Conservation (phyloP, 2,329 filamentous ascomycete species). For the Aspergillus novoparasiticus region DNA sequence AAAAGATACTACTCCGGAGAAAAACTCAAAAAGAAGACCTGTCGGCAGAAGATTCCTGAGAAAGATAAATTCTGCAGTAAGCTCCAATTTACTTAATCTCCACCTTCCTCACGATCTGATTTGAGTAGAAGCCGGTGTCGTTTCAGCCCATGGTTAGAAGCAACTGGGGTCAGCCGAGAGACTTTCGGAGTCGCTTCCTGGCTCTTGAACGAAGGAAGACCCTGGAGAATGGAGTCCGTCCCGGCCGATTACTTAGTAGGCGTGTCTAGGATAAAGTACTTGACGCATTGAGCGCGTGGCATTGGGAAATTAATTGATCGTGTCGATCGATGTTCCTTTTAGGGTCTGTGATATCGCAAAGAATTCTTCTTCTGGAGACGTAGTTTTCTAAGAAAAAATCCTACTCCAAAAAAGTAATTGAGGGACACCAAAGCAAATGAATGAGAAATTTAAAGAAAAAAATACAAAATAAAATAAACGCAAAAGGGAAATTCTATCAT, state of each 20-base stretch:
- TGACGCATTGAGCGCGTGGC: slow-evolving; percentile 1
- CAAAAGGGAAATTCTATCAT: neutral
- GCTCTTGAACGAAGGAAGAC: slow-evolving; percentile 21
- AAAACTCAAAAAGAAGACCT: slow-evolving; percentile 9
- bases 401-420: neutral
- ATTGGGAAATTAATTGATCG: slow-evolving; percentile 11
- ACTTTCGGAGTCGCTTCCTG: slow-evolving; percentile 30
- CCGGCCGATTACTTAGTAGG: neutral
- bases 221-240: slow-evolving; percentile 21
- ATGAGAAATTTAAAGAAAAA: neutral
- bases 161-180: slow-evolving; percentile 28
- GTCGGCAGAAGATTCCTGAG: slow-evolving; percentile 33
- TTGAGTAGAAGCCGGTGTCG: slow-evolving; percentile 20
- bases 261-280: slow-evolving; percentile 1
- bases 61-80: slow-evolving; percentile 21
- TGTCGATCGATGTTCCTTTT: slow-evolving; percentile 29
- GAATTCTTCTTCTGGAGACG: slow-evolving; percentile 7
- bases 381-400: neutral
- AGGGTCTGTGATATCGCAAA: slow-evolving; percentile 9
- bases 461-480: neutral
- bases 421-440: neutral
- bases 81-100: slow-evolving; percentile 16
- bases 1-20: slow-evolving; percentile 2
- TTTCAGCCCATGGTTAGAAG: slow-evolving; percentile 24
- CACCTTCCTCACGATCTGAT: slow-evolving; percentile 19